Conservation (phyloP, 352 stramenopile species). For the Phytophthora melonis region DNA sequence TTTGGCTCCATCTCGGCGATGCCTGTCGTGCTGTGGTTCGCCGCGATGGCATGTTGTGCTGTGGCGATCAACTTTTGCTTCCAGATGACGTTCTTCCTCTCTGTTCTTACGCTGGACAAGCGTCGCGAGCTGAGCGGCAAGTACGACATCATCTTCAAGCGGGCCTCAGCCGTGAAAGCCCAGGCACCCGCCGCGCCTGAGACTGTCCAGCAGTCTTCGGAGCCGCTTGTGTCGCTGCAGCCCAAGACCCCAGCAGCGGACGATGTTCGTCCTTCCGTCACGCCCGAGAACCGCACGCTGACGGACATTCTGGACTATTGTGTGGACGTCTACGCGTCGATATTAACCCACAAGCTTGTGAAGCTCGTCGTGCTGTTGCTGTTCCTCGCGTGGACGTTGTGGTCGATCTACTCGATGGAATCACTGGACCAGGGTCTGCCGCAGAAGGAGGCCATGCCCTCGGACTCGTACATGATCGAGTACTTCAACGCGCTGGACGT, state of each 20-base stretch:
- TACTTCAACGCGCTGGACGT: conserved; percentile 71
- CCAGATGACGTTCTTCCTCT: conserved; percentile 72
- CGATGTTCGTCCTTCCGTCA: conserved; percentile 20
- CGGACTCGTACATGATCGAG: conserved; percentile 69
- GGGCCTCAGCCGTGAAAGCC: conserved; percentile 22
- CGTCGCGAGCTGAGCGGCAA: conserved; percentile 63
- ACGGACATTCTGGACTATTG: conserved; percentile 48
- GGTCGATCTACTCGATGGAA: conserved; percentile 67
- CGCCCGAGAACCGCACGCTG: conserved; percentile 26
- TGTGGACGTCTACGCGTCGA: conserved; percentile 56
- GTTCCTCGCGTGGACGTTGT: conserved; percentile 58
- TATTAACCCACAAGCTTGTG: conserved; percentile 58
- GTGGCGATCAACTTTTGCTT: conserved; percentile 70
- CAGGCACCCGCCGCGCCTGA: conserved; percentile 17
- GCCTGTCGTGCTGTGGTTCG: conserved; percentile 76
- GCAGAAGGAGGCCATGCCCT: conserved; percentile 71
- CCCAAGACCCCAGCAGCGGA: conserved; percentile 40
- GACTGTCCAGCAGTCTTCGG: conserved; percentile 22
- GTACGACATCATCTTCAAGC: conserved; percentile 63
- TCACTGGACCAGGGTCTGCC: conserved; percentile 63
- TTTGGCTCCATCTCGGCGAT: conserved; percentile 72
- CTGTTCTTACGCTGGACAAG: conserved; percentile 68
- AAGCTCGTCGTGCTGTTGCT: conserved; percentile 57
- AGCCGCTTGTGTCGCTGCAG: conserved; percentile 39
- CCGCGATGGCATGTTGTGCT: conserved; percentile 62